phyloP scores from a whole-genome alignment of 306 rosid species.

The Hylodesmum podocarpum region DNA sequence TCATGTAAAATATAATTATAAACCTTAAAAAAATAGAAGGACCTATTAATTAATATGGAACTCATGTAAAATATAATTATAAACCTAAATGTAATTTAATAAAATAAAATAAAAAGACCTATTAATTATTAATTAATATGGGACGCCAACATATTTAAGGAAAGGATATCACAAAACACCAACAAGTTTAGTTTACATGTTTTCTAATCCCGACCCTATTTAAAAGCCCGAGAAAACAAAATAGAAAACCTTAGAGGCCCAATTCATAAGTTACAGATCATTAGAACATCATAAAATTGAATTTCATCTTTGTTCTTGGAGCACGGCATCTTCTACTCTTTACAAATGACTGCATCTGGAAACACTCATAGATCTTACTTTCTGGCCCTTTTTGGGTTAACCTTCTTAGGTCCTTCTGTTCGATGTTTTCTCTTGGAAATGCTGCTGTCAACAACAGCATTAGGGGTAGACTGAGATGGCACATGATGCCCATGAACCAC shows the following conservation, averaged over 20 bases:
- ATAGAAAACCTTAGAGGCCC: not conserved
- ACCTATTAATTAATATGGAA: too few species aligned
- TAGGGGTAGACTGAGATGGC: conserved; percentile 58
- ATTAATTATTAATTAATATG: too few species aligned
- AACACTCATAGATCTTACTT: conserved; percentile 37
- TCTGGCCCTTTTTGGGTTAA: conserved; percentile 50
- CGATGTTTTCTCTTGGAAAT: conserved; percentile 45
- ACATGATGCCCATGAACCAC: conserved; percentile 76
- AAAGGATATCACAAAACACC: not conserved
- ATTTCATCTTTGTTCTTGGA: conserved; percentile 70
- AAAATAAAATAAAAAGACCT: too few species aligned
- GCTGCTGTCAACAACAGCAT: conserved; percentile 37
- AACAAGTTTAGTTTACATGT: not conserved
- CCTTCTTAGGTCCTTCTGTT: conserved; percentile 46
- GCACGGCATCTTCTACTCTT: conserved; percentile 74
- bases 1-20: too few species aligned
- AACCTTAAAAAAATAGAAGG: too few species aligned
- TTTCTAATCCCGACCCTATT: not conserved
- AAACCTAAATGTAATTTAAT: too few species aligned
- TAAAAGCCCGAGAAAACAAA: not conserved
- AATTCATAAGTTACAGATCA: conserved; percentile 11
- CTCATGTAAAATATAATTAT: too few species aligned
- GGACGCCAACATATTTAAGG: too few species aligned
- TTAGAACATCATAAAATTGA: not conserved
- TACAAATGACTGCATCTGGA: conserved; percentile 39